Percentiles rank a stretch among this genome's conserved stretches.
Evolutionary conservation across 192 early-diverging fungal species (phyloP).

Genomic region (Phycomyces nitens): DNA sequence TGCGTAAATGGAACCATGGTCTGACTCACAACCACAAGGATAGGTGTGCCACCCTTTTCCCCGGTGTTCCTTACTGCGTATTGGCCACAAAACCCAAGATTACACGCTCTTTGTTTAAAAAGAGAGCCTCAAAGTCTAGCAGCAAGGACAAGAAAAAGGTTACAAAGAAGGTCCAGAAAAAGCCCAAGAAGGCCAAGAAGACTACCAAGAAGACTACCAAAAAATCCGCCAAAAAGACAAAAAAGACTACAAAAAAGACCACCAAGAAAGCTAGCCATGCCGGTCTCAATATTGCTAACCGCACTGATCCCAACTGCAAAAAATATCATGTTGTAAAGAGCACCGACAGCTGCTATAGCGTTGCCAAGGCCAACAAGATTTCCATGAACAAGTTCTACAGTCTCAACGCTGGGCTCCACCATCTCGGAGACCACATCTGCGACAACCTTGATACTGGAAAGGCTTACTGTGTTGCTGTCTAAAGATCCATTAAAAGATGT

Average conservation of each 20-base stretch:
- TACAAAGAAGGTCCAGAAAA: neutral
- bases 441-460: conserved; percentile 12
- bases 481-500: neutral
- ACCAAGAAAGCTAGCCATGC: neutral
- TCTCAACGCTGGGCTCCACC: conserved; percentile 32
- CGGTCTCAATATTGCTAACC: conserved; percentile 11
- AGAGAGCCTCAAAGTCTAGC: conserved; percentile 19
- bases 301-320: conserved; percentile 27
- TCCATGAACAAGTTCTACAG: conserved; percentile 18
- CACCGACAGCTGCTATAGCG: conserved; percentile 11
- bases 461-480: conserved; percentile 8
- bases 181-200: conserved; percentile 3
- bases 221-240: neutral
- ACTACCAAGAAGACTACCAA: neutral
- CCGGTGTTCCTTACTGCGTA: conserved; percentile 20
- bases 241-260: conserved; percentile 10
- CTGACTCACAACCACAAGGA: neutral
- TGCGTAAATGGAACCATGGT: conserved; percentile 10
- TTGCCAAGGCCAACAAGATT: conserved; percentile 18
- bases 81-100: conserved; percentile 1
- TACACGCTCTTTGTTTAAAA: conserved; percentile 7
- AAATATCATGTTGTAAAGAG: conserved; percentile 18
- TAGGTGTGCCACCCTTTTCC: conserved; percentile 9
- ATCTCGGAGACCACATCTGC: conserved; percentile 19
- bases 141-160: neutral